Evolutionary conservation across 2,329 filamentous ascomycete species (phyloP), one percentile per base, ranked within the genome.

Genomic region (Penicillium concentricum): DNA sequence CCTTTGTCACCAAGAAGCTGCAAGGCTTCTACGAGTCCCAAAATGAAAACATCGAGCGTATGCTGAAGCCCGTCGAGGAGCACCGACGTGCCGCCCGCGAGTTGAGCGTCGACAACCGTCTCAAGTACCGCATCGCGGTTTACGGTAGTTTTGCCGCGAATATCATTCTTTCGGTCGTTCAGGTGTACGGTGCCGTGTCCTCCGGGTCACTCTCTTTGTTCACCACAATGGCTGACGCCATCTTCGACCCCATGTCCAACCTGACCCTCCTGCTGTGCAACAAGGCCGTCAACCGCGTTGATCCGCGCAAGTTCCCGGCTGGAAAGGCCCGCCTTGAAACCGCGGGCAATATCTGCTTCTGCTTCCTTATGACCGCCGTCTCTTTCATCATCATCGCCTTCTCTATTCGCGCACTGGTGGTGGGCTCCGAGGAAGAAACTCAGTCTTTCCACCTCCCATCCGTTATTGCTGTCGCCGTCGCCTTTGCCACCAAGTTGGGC

Each of bases 241-340:
- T 97, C 63, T 97, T 97, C 76, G 94, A 97, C 71, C 94, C 92
- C 9, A 72, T 95, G 68, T 93, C 89, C 69, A 97, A 96, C 69
- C 73, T 97, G 51, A 93, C 90, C 0, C 82, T 97, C 15, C 91
- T 97, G 56, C 75, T 96, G 37, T 91, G 89, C 59, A 89, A 92
- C 74, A 90, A 93, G 48, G 93, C 94, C 48, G 91, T 97, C 63
- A 89, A 89, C 67, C 87, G 85, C 51, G 93, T 97, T 38, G 92
- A 99, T 67, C 84, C 90, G 2, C 85, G 87, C 50, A 88, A 89
- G 45, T 99, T 96, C 71, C 93, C 93, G 0, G 92, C 90, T 0
- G 93, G 93, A 61, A 97, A 96, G 74, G 92, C 92, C 5, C 88
- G 94, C 30, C 90, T 99, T 60, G 93, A 97, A 76, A 97, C 92